Base-by-base conservation (phyloP, 345 rosid genomes). In the Tarenaya hassleriana region DNA sequence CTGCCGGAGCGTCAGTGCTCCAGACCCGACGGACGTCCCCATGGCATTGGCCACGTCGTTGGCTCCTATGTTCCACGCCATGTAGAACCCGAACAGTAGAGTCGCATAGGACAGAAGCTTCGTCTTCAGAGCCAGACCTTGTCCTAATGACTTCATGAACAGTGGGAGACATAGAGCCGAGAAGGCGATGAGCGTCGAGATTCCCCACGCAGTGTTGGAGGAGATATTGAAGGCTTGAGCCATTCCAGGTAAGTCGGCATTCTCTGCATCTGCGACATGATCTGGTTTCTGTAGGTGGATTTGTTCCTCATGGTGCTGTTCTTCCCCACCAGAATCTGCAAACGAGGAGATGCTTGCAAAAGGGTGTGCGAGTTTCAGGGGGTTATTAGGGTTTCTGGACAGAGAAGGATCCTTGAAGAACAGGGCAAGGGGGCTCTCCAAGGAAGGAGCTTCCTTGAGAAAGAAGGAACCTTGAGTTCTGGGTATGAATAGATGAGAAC, bases 51-150 rank as follows among this genome's bases (percentile, higher is more conserved):
- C 98, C 64, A 88, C 96, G 69, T 92, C 98, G 52, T 92, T 92
- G 45, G 96, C 98, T 40, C 98, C 98, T 8, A 92, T 92, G 64
- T 92, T 92, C 95, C 98, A 88, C 3, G 98, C 96, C 98, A 92
- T 92, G 70, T 79, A 92, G 77, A 88, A 92, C 41, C 96, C 98
- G 27, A 81, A 83, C 48, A 92, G 60, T 34, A 92, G 71, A 0
- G 98, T 92, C 9, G 53, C 77, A 50, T 88, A 88, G 3, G 96
- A 83, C 46, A 92, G 67, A 4, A 75, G 37, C 69, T 82, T 78
- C 11, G 80, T 81, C 82, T 81, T 92, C 14, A 79, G 45, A 34
- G 67, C 73, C 43, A 81, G 55, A 8, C 88, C 94, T 41, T 68
- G 81, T 17, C 77, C 78, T 32, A 83, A 55, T 14, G 90, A 83